phyloP scores from a whole-genome alignment of 805 yeast genomes.

The Wickerhamiella occidentalis region DNA sequence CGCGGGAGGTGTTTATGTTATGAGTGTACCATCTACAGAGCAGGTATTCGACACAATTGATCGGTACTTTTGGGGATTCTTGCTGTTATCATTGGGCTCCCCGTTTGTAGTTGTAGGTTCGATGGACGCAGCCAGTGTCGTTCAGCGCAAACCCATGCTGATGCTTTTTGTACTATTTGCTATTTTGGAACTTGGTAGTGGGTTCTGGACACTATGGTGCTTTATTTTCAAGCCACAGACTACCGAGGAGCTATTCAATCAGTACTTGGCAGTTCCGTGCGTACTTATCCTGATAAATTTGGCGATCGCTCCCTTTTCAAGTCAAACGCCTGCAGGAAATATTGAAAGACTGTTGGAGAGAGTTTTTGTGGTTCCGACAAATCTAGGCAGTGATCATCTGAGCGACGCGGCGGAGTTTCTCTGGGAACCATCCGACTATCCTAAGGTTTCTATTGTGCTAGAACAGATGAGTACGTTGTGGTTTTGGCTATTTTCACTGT shows the following conservation, averaged over 20 bases:
- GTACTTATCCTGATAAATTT: not conserved
- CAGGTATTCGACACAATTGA: constrained; percentile 15
- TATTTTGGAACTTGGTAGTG: constrained; percentile 11
- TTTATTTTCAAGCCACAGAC: constrained; percentile 2
- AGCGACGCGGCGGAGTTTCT: not conserved
- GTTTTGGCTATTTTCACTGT: constrained; percentile 9
- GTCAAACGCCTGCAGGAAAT: constrained; percentile 11
- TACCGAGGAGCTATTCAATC: constrained; percentile 5
- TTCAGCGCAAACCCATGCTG: constrained; percentile 6
- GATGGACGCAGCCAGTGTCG: constrained; percentile 8
- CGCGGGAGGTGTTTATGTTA: constrained; percentile 18
- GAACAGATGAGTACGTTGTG: not conserved
- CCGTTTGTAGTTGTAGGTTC: constrained; percentile 16
- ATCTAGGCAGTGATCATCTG: not conserved
- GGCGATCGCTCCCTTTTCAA: constrained; percentile 6
- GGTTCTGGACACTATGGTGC: constrained; percentile 7
- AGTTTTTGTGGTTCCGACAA: not conserved
- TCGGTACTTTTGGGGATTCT: constrained; percentile 15
- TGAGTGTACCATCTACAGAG: constrained; percentile 15
- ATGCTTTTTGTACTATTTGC: constrained; percentile 6
- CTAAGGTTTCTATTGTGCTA: not conserved
- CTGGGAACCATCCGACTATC: not conserved
- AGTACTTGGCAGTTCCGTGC: constrained; percentile 9
- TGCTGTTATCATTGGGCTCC: constrained; percentile 16
- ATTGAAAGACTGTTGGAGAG: constrained; percentile 9